Conservation (phyloP, 495 filamentous ascomycete species). For the Xylaria acuta region DNA sequence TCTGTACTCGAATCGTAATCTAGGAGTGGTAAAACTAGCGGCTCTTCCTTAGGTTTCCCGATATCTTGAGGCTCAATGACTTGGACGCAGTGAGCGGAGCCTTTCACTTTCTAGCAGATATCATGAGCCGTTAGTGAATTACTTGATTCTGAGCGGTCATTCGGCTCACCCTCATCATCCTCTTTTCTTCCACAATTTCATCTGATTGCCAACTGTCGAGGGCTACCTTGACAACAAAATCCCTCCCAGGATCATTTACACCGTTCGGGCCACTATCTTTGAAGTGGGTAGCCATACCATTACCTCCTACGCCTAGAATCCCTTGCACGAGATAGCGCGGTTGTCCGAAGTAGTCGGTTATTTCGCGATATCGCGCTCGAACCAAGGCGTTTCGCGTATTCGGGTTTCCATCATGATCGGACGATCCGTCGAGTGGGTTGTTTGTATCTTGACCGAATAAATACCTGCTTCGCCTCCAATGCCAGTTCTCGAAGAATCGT, state of each 20-base stretch:
- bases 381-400: not conserved
- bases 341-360: not conserved
- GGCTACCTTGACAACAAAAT: conserved; percentile 17
- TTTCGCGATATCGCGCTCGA: not conserved
- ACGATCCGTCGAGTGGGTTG: not conserved
- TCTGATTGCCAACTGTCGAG: not conserved
- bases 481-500: not conserved
- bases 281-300: conserved; percentile 20
- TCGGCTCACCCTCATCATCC: conserved; percentile 24
- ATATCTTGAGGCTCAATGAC: conserved; percentile 1
- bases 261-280: not conserved
- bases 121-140: not conserved
- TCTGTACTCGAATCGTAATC: conserved; percentile 16
- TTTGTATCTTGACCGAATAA: not conserved
- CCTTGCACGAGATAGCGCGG: not conserved
- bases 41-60: not conserved
- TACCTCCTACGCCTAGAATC: conserved; percentile 7
- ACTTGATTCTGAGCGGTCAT: not conserved
- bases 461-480: not conserved
- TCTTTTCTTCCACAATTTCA: not conserved
- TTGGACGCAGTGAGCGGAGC: conserved; percentile 22
- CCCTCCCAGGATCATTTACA: not conserved
- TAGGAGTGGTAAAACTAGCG: not conserved
- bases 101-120: conserved; percentile 17
- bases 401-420: not conserved